Base-by-base conservation (phyloP, 2,329 filamentous ascomycete genomes). In the Fonsecaea pugnacius region DNA sequence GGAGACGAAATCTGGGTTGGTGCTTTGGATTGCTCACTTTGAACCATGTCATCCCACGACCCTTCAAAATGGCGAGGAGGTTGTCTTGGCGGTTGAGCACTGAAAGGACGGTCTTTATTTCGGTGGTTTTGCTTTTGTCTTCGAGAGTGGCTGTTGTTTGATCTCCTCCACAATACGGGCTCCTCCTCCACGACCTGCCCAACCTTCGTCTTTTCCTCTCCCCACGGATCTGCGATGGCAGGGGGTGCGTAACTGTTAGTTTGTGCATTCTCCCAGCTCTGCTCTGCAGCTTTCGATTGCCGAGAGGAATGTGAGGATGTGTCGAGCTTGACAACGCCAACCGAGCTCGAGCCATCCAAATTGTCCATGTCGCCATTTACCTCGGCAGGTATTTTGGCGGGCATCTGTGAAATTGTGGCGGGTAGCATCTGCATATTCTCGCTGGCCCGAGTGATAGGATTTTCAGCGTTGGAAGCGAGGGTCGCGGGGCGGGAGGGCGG, bases 1-100 rank as follows among this genome's bases (percentile, higher is more conserved):
- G 62, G 46, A 18, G 62, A 62, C n/a, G 61, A 58, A 16, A 16
- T 57, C 36, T 63, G 56, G 43, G 48, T 38, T 18, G 33, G 48
- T 7, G 33, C 32, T 35, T n/a, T 59, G 14, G 27, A 21, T 16
- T 36, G n/a, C 16, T 62, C 38, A 35, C 46, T 46, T 43, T 58
- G 30, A 24, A 62, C 30, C 61, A 67, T 64, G n/a, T 67, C 65
- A 55, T 67, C 65, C 61, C 61, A 67, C 9, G 65, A 67, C 35
- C 65, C 65, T 48, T 67, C 54, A 50, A 62, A 67, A 33, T 64
- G 65, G 43, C 52, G 40, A 21, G 65, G 65, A 12, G 54, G 27
- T 32, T 59, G 53, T 57, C 50, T 58, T n/a, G 21, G 18, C 6
- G 61, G 24, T 14, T 54, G 65, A 32, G 50, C 18, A 46, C 30